Base-by-base conservation (phyloP, 1,139 yeast genomes). In the Suhomyces kunorum region DNA sequence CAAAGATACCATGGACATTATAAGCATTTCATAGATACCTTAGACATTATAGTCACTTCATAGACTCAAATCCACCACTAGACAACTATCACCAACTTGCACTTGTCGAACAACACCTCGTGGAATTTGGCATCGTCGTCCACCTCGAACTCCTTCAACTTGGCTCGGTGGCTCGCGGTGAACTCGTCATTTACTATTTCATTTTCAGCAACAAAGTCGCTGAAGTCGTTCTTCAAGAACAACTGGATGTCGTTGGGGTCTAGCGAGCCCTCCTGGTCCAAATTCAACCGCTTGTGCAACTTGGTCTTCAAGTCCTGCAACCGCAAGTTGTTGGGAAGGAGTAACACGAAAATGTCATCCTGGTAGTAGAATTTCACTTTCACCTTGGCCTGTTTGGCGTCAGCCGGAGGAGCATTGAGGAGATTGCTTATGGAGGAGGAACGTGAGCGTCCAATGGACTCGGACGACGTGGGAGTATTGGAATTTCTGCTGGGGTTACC, bases 341-440 rank as follows among this genome's bases (percentile, higher is more conserved):
- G 71, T 42, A 92, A 73, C 7, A 96, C 98, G 69, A 92, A 88
- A 19, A 90, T 84, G 59, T 90, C 98, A 53, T 89, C 96, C 44
- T 83, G 83, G 56, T 81, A 87, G 61, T 86, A 90, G 50, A 92
- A 89, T 63, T 92, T 92, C 34, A 80, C 84, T 68, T 82, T 92
- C 50, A 68, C 80, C 62, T 66, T 73, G 41, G 60, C 44, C 48
- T 34, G 51, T 39, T 53, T 42, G 17, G 44, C 40, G 8, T 22
- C 33, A 15, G 33, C 27, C 1, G 34, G n/a, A 6, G 34, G 29
- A 1, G 33, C 33, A 16, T 27, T 34, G 19, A 40, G 37, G 17
- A 40, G 24, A 37, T 46, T 46, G 28, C 45, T 40, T 11, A 38
- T 40, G 18, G 48, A 44, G 15, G 49, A 43, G 15, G 49, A 48